Evolutionary conservation across 352 stramenopile genomes (phyloP).

Genomic region (Vaucheria bursata): DNA sequence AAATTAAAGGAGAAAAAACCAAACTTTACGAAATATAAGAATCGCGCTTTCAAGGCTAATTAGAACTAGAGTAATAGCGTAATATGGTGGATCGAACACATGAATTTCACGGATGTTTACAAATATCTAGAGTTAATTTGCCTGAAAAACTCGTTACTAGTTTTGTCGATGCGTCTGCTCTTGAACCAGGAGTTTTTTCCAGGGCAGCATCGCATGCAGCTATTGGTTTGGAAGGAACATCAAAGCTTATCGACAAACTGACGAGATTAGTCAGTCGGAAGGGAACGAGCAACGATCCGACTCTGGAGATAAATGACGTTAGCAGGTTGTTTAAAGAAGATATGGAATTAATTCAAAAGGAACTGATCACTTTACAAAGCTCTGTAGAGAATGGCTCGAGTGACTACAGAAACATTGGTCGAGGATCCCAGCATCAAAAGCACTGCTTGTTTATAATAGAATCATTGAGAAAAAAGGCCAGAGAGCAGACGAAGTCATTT

Average conservation of each 20-base stretch:
- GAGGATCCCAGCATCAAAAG: conserved; percentile 31
- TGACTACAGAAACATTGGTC: too few relatives aligned
- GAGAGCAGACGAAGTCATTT: conserved; percentile 38
- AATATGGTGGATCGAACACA: not conserved
- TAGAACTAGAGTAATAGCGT: too few relatives aligned
- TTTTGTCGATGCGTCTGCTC: too few relatives aligned
- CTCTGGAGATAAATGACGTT: conserved; percentile 39
- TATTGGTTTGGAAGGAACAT: conserved; percentile 34
- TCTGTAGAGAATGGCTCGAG: too few relatives aligned
- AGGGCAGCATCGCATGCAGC: conserved; percentile 20
- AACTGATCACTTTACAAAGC: conserved; percentile 29
- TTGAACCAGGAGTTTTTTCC: conserved; percentile 32
- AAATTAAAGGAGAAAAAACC: too few relatives aligned
- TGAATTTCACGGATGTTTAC: not conserved
- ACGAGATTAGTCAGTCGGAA: conserved; percentile 42
- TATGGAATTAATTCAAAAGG: conserved; percentile 30
- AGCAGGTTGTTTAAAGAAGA: conserved; percentile 41
- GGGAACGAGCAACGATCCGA: conserved; percentile 42
- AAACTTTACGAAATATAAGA: too few relatives aligned
- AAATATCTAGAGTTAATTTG: not conserved
- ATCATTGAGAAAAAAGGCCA: conserved; percentile 22
- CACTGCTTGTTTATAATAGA: conserved; percentile 31
- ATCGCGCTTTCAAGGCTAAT: too few relatives aligned
- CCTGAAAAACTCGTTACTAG: not conserved
- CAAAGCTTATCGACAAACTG: conserved; percentile 35